A percentile compares a stretch with the other conserved stretches of the same genome.
These are phyloP conservation scores for Pezicula radicicola DNA, from an alignment of 2,329 filamentous ascomycete genomes.

Conservation along the genomic window DNA sequence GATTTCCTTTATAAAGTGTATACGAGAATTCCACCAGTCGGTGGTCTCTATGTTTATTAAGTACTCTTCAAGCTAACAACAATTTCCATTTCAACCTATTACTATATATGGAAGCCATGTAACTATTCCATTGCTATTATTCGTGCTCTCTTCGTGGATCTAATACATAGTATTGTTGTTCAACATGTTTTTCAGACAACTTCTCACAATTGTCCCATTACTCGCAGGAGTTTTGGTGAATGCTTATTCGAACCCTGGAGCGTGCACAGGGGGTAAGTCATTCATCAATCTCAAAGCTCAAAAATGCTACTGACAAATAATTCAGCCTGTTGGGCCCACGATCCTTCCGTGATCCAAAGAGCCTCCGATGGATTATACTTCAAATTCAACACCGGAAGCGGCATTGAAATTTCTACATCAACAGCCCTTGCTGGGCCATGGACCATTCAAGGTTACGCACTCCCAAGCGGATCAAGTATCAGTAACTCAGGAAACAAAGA, in stretches of 20 bases:
- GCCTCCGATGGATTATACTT: conserved; percentile 38
- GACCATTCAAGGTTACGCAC: conserved; percentile 37
- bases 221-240: conserved; percentile 5
- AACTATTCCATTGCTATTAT: too few relatives aligned
- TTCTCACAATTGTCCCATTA: conserved; percentile 1
- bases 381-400: conserved; percentile 38
- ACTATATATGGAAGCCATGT: too few relatives aligned
- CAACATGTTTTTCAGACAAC: not conserved
- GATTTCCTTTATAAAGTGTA: too few relatives aligned
- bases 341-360: conserved; percentile 36
- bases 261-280: conserved; percentile 29
- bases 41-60: too few relatives aligned
- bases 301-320: too few relatives aligned
- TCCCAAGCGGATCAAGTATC: conserved; percentile 37
- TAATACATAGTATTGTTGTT: too few relatives aligned
- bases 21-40: too few relatives aligned
- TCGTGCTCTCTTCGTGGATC: too few relatives aligned
- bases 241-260: conserved; percentile 30
- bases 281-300: too few relatives aligned
- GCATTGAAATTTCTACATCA: conserved; percentile 37
- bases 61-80: too few relatives aligned
- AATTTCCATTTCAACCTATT: too few relatives aligned
- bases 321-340: conserved; percentile 33
- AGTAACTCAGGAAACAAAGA: conserved; percentile 33
- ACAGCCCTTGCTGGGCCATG: conserved; percentile 37